phyloP scores from a whole-genome alignment of 495 filamentous ascomycete species.

The Aspergillus nidulans region DNA sequence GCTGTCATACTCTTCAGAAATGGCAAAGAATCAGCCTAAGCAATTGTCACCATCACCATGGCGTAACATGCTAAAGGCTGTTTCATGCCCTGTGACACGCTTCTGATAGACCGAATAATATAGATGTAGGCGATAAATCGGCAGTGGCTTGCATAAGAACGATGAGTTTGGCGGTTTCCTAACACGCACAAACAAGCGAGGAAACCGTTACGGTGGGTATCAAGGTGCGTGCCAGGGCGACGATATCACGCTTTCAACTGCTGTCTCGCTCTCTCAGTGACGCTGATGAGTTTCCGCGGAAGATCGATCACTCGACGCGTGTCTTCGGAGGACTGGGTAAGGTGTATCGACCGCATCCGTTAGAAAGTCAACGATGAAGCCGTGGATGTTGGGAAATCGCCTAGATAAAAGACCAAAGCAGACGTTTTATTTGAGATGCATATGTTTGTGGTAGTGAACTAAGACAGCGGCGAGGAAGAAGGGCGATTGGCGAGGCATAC shows the following conservation, averaged over 20 bases:
- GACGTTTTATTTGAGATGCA: conserved; percentile 82
- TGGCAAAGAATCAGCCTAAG: conserved; percentile 23
- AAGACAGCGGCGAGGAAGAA: conserved; percentile 19
- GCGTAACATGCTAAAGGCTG: conserved; percentile 4
- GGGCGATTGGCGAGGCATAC: conserved; percentile 20
- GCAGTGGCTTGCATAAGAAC: conserved; percentile 16
- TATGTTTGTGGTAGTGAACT: conserved; percentile 87
- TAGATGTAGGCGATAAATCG: not conserved
- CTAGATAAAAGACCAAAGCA: conserved; percentile 62
- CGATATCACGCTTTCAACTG: conserved; percentile 87
- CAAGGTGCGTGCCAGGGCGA: conserved; percentile 93
- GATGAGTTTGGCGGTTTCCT: conserved; percentile 33
- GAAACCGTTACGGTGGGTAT: conserved; percentile 92
- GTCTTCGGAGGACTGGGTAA: conserved; percentile 80
- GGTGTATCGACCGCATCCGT: conserved; percentile 79
- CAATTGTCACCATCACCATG: conserved; percentile 23
- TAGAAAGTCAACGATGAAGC: conserved; percentile 75
- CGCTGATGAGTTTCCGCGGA: conserved; percentile 84
- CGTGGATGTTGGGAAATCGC: conserved; percentile 73
- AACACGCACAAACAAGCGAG: conserved; percentile 47
- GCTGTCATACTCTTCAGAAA: conserved; percentile 24
- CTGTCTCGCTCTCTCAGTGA: too few relatives aligned
- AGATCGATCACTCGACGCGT: conserved; percentile 88
- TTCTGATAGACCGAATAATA: not conserved
- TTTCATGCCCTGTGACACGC: not conserved